These are phyloP conservation scores for Sideroxylon spinosum DNA, from an alignment of 179 eudicot genomes.

Conservation along the genomic window DNA sequence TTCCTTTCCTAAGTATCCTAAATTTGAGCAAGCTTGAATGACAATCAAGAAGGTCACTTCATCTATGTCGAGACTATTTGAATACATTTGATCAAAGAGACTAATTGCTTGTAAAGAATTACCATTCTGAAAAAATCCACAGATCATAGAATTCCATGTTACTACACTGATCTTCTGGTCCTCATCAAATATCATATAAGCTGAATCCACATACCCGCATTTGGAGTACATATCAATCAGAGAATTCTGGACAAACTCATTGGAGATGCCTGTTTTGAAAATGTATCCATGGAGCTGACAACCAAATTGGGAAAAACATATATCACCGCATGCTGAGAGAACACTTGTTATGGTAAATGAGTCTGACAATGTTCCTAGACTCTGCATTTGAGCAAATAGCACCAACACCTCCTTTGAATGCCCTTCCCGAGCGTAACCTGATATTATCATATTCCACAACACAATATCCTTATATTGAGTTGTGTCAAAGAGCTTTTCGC, in stretches of 20 bases:
- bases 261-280: slow-evolving; percentile 29
- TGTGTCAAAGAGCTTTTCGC: slow-evolving; percentile 31
- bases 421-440: slow-evolving; percentile 37
- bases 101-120: slow-evolving; percentile 31
- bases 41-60: slow-evolving; percentile 46
- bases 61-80: slow-evolving; percentile 35
- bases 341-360: slow-evolving; percentile 46
- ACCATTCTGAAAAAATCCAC: slow-evolving; percentile 54
- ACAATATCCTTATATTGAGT: slow-evolving; percentile 30
- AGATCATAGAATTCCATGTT: slow-evolving; percentile 59
- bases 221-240: slow-evolving; percentile 52
- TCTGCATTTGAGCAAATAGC: slow-evolving; percentile 38
- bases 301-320: slow-evolving; percentile 35
- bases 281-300: slow-evolving; percentile 42
- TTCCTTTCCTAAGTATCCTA: slow-evolving; percentile 46
- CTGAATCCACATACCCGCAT: slow-evolving; percentile 38
- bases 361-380: slow-evolving; percentile 35
- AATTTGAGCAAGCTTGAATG: slow-evolving; percentile 59
- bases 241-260: slow-evolving; percentile 52
- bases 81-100: slow-evolving; percentile 47
- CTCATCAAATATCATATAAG: slow-evolving; percentile 28
- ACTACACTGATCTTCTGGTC: slow-evolving; percentile 27
- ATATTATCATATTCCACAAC: slow-evolving; percentile 52
- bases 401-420: slow-evolving; percentile 33
- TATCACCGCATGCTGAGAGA: slow-evolving; percentile 43